Base-by-base conservation (phyloP, 805 yeast genomes). In the Pichia phayaonensis region DNA sequence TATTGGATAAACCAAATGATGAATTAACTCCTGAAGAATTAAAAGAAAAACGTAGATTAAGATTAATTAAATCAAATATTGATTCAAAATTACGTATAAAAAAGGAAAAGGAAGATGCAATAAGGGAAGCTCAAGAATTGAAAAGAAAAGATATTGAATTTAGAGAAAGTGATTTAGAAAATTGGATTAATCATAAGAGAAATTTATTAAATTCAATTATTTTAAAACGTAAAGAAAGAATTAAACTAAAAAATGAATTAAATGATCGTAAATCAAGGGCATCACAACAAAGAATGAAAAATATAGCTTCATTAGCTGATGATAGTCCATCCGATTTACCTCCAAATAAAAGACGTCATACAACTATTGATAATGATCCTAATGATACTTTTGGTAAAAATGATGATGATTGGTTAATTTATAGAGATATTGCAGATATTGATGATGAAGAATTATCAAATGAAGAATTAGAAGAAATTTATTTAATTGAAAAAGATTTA, bases 391-490 rank as follows among this genome's bases (percentile, higher is more conserved):
- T 92, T 67, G 98, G 97, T 50, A 90, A 96, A 2, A 83, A 89
- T 61, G 98, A 92, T 63, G 96, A 86, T 50, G 99, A 94, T 66
- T 92, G 97, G 97, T 80, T 85, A 22, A 83, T 89, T 18, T 92
- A 92, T 64, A 77, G 94, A 59, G 94, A 88, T 61, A 85, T 90
- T 50, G 79, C 88, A 20, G 80, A 77, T 55, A 83, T 75, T 18
- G 84, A 83, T 24, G 87, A 90, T 57, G 90, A 84, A 52, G 96
- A 89, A 58, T 79, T 79, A 34, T 84, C 86, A 54, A 96, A 85
- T 51, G 87, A 81, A 48, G 90, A 85, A 53, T 80, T 81, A 49
- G 76, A 75, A 44, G 72, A 72, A 46, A 74, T 86, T 27, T 64
- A 78, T 23, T 75, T 73, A 21, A 58, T 94, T 36, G 97, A 92